Evolutionary conservation across 148 eudicot species (phyloP).

Genomic region (Fagopyrum tataricum): DNA sequence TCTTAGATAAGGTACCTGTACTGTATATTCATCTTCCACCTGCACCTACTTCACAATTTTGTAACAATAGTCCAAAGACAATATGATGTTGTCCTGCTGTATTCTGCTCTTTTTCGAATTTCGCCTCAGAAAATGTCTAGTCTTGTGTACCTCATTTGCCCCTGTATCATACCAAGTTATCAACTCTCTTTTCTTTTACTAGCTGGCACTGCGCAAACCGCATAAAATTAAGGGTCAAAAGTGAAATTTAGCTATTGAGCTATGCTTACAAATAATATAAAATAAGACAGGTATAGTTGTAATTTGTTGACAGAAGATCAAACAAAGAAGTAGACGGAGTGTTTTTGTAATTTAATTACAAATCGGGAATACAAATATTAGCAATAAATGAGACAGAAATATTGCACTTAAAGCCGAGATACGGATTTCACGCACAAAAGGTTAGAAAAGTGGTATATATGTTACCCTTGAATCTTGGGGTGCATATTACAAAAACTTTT

Average conservation of each 20-base stretch:
- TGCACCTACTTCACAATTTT: conserved; percentile 3
- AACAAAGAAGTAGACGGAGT: too few species aligned
- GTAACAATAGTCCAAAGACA: conserved; percentile 2
- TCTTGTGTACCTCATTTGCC: neutral
- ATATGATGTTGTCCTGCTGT: conserved; percentile 8
- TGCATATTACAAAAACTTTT: neutral
- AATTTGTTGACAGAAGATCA: too few species aligned
- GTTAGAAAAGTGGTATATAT: neutral
- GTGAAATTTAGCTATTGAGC: too few species aligned
- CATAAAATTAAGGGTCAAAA: too few species aligned
- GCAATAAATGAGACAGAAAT: too few species aligned
- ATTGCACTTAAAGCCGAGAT: neutral
- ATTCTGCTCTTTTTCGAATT: neutral
- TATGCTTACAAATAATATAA: too few species aligned
- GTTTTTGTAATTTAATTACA: too few species aligned
- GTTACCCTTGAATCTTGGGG: neutral
- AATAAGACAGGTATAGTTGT: too few species aligned
- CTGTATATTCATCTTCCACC: neutral
- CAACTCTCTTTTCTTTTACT: neutral
- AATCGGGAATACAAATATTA: too few species aligned
- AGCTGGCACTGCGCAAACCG: too few species aligned
- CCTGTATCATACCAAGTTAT: neutral
- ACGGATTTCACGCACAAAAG: neutral
- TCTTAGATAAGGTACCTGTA: neutral
- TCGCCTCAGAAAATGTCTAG: conserved; percentile 2